Evolutionary conservation across 2,329 filamentous ascomycete genomes (phyloP), one percentile per base, ranked within the genome.

Genomic region (Arthrinium phaeospermum): DNA sequence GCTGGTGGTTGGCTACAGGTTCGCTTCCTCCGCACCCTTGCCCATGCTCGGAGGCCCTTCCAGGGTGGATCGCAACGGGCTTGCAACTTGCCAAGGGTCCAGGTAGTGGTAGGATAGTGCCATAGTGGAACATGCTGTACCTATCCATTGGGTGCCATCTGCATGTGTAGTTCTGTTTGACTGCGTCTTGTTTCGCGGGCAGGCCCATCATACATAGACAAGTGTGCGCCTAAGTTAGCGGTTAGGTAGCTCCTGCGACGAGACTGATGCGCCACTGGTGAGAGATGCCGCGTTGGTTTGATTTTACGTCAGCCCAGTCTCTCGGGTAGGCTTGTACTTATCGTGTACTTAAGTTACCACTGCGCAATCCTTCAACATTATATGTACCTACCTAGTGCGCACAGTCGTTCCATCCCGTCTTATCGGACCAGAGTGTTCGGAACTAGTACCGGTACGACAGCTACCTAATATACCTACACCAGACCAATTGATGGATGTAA

Each of bases 31-130:
- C 14, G 13, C 51, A 30, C 16, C 51, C 51, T 34, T 34, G 27
- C 51, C 51, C 51, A 41, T 64, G 57, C 34, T 64, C 19, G 6
- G 34, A 64, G 30, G 57, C 57, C 57, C 57, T 64, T 34, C 13
- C 57, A 64, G 30, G n/a, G 57, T 64, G 57, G 57, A 64, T 34
- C 34, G 57, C 34, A 64, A 64, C 57, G 57, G 57, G 22, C 57
- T 41, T 41, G 34, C 57, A 34, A 64, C 57, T 41, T 41, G 34
- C 57, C 57, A 64, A 64, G 57, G 51, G 19, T 37, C 47, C 22
- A 46, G 27, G 51, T 34, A 7, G 4, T 7, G 8, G 22, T 24
- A n/a, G n/a, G 27, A 19, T 30, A 34, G 27, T 57, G 51, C 27
- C 30, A 19, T 30, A 34, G 27, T 57, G 51, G 51, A 34, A 57